Conservation (phyloP, 2,329 filamentous ascomycete species). For the Chaetomium sp. region DNA sequence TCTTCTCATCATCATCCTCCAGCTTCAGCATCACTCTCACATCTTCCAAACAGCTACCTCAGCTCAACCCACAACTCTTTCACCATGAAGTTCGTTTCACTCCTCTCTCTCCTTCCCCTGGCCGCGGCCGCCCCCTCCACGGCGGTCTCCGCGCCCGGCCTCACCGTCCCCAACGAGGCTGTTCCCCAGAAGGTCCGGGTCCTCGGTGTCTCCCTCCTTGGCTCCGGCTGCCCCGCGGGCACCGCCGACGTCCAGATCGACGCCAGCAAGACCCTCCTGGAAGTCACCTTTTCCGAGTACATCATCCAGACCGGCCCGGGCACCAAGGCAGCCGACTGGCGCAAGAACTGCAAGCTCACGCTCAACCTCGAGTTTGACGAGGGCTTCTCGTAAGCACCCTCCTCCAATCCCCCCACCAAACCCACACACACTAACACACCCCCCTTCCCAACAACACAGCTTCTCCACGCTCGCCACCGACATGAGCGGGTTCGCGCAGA, state of each 20-base stretch:
- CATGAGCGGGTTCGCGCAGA: constrained; percentile 32
- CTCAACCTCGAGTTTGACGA: constrained; percentile 33
- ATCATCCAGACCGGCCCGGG: constrained; percentile 30
- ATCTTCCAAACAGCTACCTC: not conserved
- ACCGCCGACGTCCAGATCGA: constrained; percentile 30
- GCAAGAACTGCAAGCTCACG: constrained; percentile 35
- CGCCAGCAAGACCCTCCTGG: constrained; percentile 30
- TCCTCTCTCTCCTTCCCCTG: constrained; percentile 20
- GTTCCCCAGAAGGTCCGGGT: constrained; percentile 20
- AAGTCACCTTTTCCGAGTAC: constrained; percentile 33
- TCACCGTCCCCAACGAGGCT: constrained; percentile 16
- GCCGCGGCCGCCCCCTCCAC: constrained; percentile 21
- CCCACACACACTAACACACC: not conserved
- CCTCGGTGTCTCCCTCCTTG: constrained; percentile 24
- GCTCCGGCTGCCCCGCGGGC: constrained; percentile 28
- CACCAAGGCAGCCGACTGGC: constrained; percentile 30
- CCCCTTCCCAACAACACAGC: not conserved
- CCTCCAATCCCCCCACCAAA: not conserved
- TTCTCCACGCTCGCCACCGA: constrained; percentile 30
- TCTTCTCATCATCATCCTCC: not conserved
- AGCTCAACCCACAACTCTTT: not conserved
- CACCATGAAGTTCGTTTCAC: constrained; percentile 21
- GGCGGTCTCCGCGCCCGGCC: not conserved
- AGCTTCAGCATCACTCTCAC: not conserved
- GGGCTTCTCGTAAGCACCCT: constrained; percentile 29